Evolutionary conservation across 1,139 yeast genomes (phyloP), one percentile per base, ranked within the genome.

Genomic region (Yamadazyma triangularis): DNA sequence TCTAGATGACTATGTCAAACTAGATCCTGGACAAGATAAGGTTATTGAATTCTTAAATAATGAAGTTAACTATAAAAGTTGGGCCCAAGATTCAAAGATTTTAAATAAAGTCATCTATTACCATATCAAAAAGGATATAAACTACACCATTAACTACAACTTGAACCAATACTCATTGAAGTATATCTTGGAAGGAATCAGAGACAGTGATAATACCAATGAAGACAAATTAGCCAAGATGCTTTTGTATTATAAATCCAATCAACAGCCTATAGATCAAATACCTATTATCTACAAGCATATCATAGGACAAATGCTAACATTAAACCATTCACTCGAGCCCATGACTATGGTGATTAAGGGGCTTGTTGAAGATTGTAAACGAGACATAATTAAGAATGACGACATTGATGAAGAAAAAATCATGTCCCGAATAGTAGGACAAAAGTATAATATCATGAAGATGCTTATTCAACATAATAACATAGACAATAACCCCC

Each of bases 1-100:
- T 4, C 39, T 68, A 9, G 66, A 60, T 33, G 74, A 68, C 40
- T 67, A 53, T 38, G 42, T 56, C 29, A 41, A 45, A 21, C 53
- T 64, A 9, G 56, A 68, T 3, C 40, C 33, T 9, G 45, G 45
- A 13, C 43, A 53, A 1, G 26, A 36, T 2, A 65, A 66, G 10
- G 39, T 67, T 12, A 46, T 57, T 4, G 27, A 44, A 4, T 68
- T 68, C 29, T 50, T 68, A 21, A 67, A 61, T 34, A 39, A 37
- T 13, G 71, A 64, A 32, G 50, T 67, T 31, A 48, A 53, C 15
- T 41, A 51, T 13, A 35, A 33, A 3, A 24, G 44, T 14, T 68
- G 73, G 73, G 31, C 40, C 22, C 27, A 38, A 5, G 65, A 63
- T 36, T 47, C 53, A 9, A 50, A 53, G 24, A 34, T 62, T n/a